Evolutionary conservation across 129 eudicot species (phyloP).

Genomic region (Chrysanthemum lavandulifolium): DNA sequence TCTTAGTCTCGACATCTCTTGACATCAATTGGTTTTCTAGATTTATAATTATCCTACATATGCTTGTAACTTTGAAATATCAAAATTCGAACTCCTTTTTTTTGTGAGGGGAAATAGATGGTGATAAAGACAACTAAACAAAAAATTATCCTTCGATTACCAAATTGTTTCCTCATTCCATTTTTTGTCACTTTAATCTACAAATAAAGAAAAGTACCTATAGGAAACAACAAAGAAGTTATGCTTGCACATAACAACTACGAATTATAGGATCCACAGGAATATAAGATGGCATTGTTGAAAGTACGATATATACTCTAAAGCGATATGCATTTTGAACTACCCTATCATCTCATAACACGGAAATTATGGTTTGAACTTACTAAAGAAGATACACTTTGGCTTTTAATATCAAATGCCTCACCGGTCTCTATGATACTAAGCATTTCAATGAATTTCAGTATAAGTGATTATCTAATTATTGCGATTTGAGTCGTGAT

Average conservation of each 20-base stretch:
- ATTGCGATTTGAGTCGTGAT: too few species aligned
- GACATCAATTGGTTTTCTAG: not conserved
- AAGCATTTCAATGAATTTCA: too few species aligned
- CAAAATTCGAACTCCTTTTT: not conserved
- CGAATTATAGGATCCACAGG: conserved; percentile 98
- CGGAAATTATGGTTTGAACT: too few species aligned
- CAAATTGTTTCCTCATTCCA: conserved; percentile 4
- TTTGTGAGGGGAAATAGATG: not conserved
- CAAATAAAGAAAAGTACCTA: conserved; percentile 48
- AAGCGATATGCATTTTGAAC: too few species aligned
- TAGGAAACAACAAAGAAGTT: conserved; percentile 79
- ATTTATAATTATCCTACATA: not conserved
- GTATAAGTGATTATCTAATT: too few species aligned
- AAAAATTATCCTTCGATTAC: not conserved
- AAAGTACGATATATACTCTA: too few species aligned
- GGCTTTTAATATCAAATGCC: too few species aligned
- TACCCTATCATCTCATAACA: too few species aligned
- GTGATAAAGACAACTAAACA: not conserved
- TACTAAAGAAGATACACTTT: too few species aligned
- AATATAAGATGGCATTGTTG: conserved; percentile 60
- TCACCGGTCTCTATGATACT: too few species aligned
- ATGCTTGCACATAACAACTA: conserved; percentile 82
- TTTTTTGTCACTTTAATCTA: conserved; percentile 11
- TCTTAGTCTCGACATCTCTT: not conserved
- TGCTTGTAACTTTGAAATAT: not conserved